Evolutionary conservation across 192 early-diverging fungal genomes (phyloP), one percentile per base, ranked within the genome.

Genomic region (Spizellomyces sp.): DNA sequence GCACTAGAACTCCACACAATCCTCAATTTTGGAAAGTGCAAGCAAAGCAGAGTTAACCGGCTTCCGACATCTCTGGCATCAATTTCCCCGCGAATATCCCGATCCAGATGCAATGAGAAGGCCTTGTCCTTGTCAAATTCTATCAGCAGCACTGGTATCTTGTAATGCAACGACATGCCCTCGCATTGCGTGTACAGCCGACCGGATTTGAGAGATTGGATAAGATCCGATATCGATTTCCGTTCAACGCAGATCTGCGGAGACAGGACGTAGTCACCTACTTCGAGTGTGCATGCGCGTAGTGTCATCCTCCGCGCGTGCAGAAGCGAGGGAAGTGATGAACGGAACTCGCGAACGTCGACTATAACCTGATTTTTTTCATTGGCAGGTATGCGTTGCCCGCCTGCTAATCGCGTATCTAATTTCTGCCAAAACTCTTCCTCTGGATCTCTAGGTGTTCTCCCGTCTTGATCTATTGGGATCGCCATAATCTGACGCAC

Each of bases 231-330:
- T 36, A 97, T 83, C 45, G 90, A 91, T 80, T 99, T 99, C 65
- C 97, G 83, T 75, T 99, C 97, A 8, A 99, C 91, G 42, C 90
- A 95, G 46, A 98, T 89, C 5, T 82, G 77, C 36, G 94, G 90
- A 46, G 89, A 88, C 10, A 99, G 78, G 9, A 99, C 86, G 73
- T 98, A 99, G 79, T 99, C 97, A 48, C 96, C 97, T 0, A 99
- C 90, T 71, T 89, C 87, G 6, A 99, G 77, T 1, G 96, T 99
- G 69, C 89, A 90, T 15, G 95, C 93, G 15, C 86, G 70, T 7
- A 99, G 77, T 9, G 81, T 75, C 71, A 96, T 86, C 9, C 92
- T 87, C 17, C 86, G 84, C 19, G 89, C 84, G 68, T 96, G 93
- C 2, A 99, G 75, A 42, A 94, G 83, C 2, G 90, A 87, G 2